These are phyloP conservation scores for Phaeosphaeria sp. DNA, from an alignment of 2,329 filamentous ascomycete species.

Conservation along the genomic window DNA sequence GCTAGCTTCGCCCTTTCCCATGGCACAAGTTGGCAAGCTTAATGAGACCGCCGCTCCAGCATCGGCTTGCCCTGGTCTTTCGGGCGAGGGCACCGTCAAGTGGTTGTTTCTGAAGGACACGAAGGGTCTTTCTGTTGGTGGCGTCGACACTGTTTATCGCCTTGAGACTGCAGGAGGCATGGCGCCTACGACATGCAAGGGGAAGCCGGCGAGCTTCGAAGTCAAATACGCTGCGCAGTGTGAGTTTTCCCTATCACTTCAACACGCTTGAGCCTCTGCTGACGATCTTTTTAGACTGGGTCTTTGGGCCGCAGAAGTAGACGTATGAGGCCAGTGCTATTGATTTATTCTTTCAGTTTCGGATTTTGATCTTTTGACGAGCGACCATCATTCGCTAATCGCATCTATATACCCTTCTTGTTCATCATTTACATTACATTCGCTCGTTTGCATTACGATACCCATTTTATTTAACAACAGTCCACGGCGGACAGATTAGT, in stretches of 20 bases:
- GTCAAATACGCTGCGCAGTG: constrained; percentile 54
- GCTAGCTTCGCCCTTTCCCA: constrained; percentile 49
- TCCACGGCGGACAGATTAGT: not conserved
- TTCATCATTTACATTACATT: not conserved
- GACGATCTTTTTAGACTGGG: constrained; percentile 47
- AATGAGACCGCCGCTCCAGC: constrained; percentile 61
- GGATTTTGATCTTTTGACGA: not conserved
- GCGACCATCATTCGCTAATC: not conserved
- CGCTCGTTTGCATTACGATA: constrained; percentile 13
- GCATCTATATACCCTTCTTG: constrained; percentile 1
- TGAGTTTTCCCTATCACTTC: constrained; percentile 11
- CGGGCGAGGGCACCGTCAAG: constrained; percentile 49
- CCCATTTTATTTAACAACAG: constrained; percentile 12
- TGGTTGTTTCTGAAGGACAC: constrained; percentile 57
- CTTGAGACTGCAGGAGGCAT: constrained; percentile 58
- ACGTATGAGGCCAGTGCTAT: constrained; percentile 10
- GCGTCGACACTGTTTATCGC: constrained; percentile 55
- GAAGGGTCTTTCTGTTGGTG: constrained; percentile 45
- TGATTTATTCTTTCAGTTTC: constrained; percentile 13
- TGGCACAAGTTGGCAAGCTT: constrained; percentile 55
- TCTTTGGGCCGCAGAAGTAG: constrained; percentile 47
- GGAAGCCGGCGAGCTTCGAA: constrained; percentile 39
- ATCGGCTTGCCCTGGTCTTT: constrained; percentile 44
- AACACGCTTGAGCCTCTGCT: constrained; percentile 1
- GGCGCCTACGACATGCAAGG: constrained; percentile 49